Evolutionary conservation across 148 eudicot genomes (phyloP), one percentile per base, ranked within the genome.

Genomic region (Amaranthus palmeri): DNA sequence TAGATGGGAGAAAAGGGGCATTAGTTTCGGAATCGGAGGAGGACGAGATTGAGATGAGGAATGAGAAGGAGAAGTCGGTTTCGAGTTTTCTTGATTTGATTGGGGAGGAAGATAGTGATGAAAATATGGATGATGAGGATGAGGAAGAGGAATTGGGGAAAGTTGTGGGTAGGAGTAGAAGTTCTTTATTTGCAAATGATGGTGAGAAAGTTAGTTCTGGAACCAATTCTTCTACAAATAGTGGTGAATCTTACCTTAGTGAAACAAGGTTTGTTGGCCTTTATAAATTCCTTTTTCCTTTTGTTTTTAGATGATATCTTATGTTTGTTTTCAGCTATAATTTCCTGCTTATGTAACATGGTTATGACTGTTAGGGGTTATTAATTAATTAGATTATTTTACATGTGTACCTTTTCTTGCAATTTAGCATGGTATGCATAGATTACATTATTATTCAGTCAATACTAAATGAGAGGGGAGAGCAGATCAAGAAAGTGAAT

Each of bases 231-330:
- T 87, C 86, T 14, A 17, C 77, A 7, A 82, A 65, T 47, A 64
- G 67, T 56, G 76, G 72, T 72, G 92, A 81, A 13, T 84, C 97
- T 6, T 85, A 92, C 71, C 89, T 92, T 52, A 88, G 88, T 74
- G 88, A 88, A 75, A 90, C 90, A 57, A 92, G 97, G 97, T 92
- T 65, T 8, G 66, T 46, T 25, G 2, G 36, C 18, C 10, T 49
- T 47, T 57, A 3, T 3, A 8, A 65, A 42, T 45, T 41, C 47
- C 36, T 7, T 8, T 70, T 43, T 63, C 3, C 10, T 10, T 3
- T 67, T 52, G 36, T 18, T 15, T 63, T 14, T 36, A 3, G 8
- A 51, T 73, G 70, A 3, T 40, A 9, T 61, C 17, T 57, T 3
- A 25, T 40, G 50, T 68, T 64, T 36, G n/a, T 64, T 11, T 2